Evolutionary conservation across 805 yeast genomes (phyloP), one percentile per base, ranked within the genome.

Genomic region (Alloascoidea africana): DNA sequence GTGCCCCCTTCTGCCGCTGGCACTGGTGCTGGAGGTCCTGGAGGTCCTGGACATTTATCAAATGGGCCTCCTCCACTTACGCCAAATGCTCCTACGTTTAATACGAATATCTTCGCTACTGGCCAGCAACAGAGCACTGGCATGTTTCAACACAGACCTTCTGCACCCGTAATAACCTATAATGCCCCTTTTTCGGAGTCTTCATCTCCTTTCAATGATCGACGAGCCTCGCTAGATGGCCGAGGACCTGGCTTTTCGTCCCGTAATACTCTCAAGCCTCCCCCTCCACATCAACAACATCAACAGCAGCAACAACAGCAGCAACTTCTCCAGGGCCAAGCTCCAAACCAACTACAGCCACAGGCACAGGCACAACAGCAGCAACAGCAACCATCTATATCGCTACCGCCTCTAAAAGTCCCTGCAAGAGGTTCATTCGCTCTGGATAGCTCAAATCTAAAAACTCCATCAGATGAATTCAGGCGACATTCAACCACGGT

Each of bases 381-480:
- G 16, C 36, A 36, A 4, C 39, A 16, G 5, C 36, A 4, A 5
- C 39, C 17, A 17, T 36, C 27, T 6, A 38, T 17, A 17, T 35
- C 33, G 14, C 39, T 32, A 11, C 39, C 17, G 32, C 36, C 32
- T 5, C 37, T 27, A 17, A 33, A 35, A 19, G 15, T 47, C 50
- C 14, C 39, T 47, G 27, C 50, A 49, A 11, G 46, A 47, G 36
- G 46, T 47, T 37, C 40, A 46, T 32, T 39, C 47, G 5, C 43
- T 37, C 4, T 38, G 42, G 32, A 33, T 18, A 35, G 33, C 17
- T 19, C 34, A 17, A 3, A 27, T 14, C 18, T 32, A n/a, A 37
- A 34, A 27, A 19, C 35, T 11, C 42, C 36, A 16, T 36, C 30
- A n/a, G n/a, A n/a, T n/a, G n/a, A n/a, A n/a, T n/a, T n/a, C n/a